Percentiles rank a stretch among this genome's conserved stretches.
Conservation (phyloP, 345 rosid species). For the Zanthoxylum bungeanum region DNA sequence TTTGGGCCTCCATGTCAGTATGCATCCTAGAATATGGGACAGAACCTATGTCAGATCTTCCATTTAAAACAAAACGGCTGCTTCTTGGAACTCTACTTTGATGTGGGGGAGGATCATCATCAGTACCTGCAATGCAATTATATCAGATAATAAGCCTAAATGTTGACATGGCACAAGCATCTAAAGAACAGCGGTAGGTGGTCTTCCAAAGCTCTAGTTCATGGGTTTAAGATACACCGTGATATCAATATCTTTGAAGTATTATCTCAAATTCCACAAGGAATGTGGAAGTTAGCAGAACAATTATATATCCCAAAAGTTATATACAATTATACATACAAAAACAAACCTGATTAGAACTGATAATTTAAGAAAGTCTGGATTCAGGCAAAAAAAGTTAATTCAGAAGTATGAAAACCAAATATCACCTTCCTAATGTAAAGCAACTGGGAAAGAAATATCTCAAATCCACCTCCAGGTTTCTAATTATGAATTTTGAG, state of each 20-base stretch:
- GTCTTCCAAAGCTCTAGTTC: background rate
- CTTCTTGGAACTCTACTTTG: conserved; percentile 35
- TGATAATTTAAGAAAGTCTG: background rate
- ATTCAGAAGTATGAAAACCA: background rate
- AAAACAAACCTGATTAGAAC: background rate
- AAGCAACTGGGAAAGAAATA: background rate
- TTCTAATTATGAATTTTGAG: background rate
- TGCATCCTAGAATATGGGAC: conserved; percentile 37
- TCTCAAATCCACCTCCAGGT: background rate
- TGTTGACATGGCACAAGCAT: background rate
- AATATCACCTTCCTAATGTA: background rate
- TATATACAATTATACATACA: background rate
- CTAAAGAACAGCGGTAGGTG: conserved; percentile 4
- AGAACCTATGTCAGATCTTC: conserved; percentile 38
- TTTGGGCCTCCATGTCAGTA: conserved; percentile 78
- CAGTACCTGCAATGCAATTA: conserved; percentile 41
- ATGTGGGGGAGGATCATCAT: conserved; percentile 44
- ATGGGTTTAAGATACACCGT: background rate
- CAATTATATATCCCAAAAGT: background rate
- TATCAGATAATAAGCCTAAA: conserved; percentile 12
- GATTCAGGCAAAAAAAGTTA: background rate
- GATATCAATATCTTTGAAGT: background rate
- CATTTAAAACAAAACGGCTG: conserved; percentile 30
- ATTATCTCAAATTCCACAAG: background rate
- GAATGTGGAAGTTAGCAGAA: background rate